Evolutionary conservation across 495 filamentous ascomycete species (phyloP), one percentile per base, ranked within the genome.

Genomic region (Aspergillus diversus): DNA sequence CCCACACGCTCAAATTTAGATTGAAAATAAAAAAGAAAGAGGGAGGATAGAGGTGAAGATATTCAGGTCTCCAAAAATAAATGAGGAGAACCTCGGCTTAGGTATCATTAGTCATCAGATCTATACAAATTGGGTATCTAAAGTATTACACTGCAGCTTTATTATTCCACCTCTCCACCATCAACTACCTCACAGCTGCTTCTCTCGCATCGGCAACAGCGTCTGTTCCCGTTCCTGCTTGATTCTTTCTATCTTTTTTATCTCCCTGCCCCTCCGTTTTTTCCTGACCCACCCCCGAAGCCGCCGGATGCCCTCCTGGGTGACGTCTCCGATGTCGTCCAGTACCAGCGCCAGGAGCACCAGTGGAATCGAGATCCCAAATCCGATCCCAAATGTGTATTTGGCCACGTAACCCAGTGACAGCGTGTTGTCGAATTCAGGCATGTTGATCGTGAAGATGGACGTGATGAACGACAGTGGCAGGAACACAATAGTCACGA

Each of bases 401-500:
- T 86, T 87, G 15, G 80, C 76, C 5, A 90, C 88, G 64, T 86
- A 90, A 4, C 59, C 64, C 5, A 90, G 72, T 7, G 79, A 78
- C 17, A 90, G 65, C 12, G 69, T 63, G 0, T 69, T 68, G 17
- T 73, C 71, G 51, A 85, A 90, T 55, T 89, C 84, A 12, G 69
- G 62, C 54, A 90, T 73, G 52, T 87, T 86, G 69, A 90, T 88
- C 0, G 87, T 83, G 71, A 90, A 90, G 51, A 90, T 83, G 2
- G 84, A 83, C 0, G 86, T 81, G 62, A 90, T 89, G 69, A 91
- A 91, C 5, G 81, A 84, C 56, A 90, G 70, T 0, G 88, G 87
- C 5, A 91, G 73, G 76, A 90, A 90, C 34, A 90, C 70, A 51
- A 89, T 89, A 0, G 87, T 89, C 7, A 90, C 88, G 61, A 90